Evolutionary conservation across 805 yeast genomes (phyloP).

Genomic region (Yarrowia sp.): DNA sequence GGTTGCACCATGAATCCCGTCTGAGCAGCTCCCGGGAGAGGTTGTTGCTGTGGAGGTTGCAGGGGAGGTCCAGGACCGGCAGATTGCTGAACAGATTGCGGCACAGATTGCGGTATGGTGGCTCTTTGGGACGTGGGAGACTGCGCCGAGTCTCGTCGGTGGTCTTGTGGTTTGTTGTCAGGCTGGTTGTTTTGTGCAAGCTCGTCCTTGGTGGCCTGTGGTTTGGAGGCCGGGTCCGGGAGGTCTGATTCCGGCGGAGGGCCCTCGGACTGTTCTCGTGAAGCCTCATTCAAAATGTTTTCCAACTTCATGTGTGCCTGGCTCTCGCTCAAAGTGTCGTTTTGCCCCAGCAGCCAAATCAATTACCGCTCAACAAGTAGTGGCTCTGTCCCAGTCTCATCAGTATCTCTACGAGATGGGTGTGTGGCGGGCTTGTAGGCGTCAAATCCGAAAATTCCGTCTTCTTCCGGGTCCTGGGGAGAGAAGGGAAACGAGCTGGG

Average conservation of each 20-base stretch:
- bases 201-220: not conserved
- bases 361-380: constrained; percentile 32
- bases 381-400: constrained; percentile 28
- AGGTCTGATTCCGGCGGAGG: not conserved
- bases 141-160: constrained; percentile 3
- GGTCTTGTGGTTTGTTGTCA: too few species aligned
- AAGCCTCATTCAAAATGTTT: constrained; percentile 37
- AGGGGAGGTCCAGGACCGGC: too few species aligned
- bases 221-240: not conserved
- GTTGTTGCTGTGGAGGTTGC: not conserved
- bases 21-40: not conserved
- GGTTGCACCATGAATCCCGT: not conserved
- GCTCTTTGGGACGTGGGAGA: not conserved
- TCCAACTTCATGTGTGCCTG: constrained; percentile 37
- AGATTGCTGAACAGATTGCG: too few species aligned
- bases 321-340: constrained; percentile 29
- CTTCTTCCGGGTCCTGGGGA: too few species aligned
- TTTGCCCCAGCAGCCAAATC: constrained; percentile 35
- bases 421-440: not conserved
- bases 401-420: constrained; percentile 37
- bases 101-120: not conserved
- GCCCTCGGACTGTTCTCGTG: constrained; percentile 32
- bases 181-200: too few species aligned
- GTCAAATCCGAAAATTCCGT: too few species aligned
- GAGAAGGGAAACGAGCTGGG: too few species aligned